These are phyloP conservation scores for Hemileccinum rubropunctum DNA, from an alignment of 768 basidiomycete genomes.

Conservation along the genomic window DNA sequence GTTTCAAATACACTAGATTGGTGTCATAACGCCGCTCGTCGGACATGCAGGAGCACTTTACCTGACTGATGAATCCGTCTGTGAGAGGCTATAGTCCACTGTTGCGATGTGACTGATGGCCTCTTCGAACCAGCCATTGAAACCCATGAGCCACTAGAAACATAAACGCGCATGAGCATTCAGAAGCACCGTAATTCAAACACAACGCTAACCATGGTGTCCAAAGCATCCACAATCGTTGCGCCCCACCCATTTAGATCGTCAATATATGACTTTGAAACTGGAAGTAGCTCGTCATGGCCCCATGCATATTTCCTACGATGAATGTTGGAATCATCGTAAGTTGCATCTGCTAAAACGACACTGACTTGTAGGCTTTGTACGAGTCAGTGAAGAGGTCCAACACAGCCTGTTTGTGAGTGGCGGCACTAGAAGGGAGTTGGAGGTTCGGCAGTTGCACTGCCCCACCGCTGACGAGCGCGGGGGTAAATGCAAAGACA, in stretches of 20 bases:
- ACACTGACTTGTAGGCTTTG: conserved; percentile 49
- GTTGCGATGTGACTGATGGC: conserved; percentile 49
- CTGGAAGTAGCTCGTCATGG: conserved; percentile 58
- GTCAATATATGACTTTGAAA: conserved; percentile 40
- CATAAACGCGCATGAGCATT: neutral
- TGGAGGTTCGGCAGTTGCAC: conserved; percentile 46
- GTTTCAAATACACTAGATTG: conserved; percentile 59
- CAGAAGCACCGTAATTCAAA: neutral
- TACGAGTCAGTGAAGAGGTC: conserved; percentile 53
- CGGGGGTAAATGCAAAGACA: conserved; percentile 4
- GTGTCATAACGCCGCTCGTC: neutral
- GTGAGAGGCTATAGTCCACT: conserved; percentile 52
- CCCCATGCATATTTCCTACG: conserved; percentile 54
- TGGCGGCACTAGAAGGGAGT: conserved; percentile 40
- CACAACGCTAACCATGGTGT: conserved; percentile 49
- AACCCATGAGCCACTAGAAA: conserved; percentile 52
- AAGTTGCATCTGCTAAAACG: neutral
- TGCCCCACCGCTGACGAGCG: conserved; percentile 8
- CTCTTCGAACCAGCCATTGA: conserved; percentile 49
- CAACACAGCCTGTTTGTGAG: conserved; percentile 41
- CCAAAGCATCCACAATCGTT: conserved; percentile 58
- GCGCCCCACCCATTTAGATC: conserved; percentile 50
- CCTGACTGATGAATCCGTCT: conserved; percentile 46
- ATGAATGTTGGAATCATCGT: conserved; percentile 10
- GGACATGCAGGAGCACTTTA: conserved; percentile 13